Evolutionary conservation across 371 early-diverging fungal genomes (phyloP), one percentile per base, ranked within the genome.

Genomic region (Dinochytrium kinnereticum): DNA sequence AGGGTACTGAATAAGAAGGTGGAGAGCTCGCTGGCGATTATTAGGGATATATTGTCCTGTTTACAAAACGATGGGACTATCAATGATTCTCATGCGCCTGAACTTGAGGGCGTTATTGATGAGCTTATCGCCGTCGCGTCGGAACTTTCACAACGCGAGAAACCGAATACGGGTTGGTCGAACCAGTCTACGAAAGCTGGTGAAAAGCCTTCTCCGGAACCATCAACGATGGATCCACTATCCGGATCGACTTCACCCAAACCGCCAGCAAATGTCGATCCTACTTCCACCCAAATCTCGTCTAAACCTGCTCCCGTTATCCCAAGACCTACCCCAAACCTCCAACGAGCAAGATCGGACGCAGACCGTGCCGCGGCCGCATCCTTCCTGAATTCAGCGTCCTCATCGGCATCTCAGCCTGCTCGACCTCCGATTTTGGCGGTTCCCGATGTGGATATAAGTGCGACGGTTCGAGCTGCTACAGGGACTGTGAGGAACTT

Each of bases 51-150:
- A 26, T 19, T 70, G 64, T 15, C 19, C 0, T 30, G 34, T 24
- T 28, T 30, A 37, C 34, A 28, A 2, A 38, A 7, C 24, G 51
- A 61, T 36, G 36, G 61, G n/a, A 34, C 61, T 26, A 10, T 61
- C 7, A 36, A 37, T 31, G 17, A 2, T 2, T 61, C 61, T 7
- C 31, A 31, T 7, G 64, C 21, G n/a, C 40, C 24, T 2, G 75
- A 74, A 39, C 19, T 74, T 30, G 75, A 69, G 1, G 75, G 75
- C 10, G 70, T 74, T 30, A 57, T 70, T 24, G 75, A 69, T 39
- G 64, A 70, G 51, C 64, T 74, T 15, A 49, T 5, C 21, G 75
- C 66, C 34, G 69, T 74, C 21, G 53, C 36, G 10, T 26, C 70
- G 5, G 75, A 69, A 39, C 65, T 74, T 51, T 64, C 64, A 10